Conservation (phyloP, 164 flowering plant species). For the Dillenia suffruticosa region DNA sequence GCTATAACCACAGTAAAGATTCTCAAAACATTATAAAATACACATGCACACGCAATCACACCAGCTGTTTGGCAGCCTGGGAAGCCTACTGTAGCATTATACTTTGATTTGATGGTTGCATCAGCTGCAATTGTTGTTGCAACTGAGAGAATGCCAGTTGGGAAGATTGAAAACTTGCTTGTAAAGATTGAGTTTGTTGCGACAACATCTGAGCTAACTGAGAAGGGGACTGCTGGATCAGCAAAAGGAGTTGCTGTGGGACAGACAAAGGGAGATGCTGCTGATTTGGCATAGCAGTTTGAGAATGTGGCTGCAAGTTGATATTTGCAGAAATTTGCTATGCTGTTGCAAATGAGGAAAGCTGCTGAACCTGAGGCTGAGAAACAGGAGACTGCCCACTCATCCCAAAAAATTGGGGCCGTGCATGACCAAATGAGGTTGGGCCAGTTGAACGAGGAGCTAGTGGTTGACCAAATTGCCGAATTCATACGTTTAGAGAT, state of each 20-base stretch:
- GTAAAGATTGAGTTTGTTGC: conserved; percentile 80
- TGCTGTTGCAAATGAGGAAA: conserved; percentile 35
- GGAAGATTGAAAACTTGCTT: conserved; percentile 83
- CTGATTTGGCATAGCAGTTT: conserved; percentile 27
- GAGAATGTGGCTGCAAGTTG: conserved; percentile 29
- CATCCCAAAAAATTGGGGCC: conserved; percentile 36
- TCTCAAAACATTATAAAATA: too few species aligned
- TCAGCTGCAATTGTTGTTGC: conserved; percentile 76
- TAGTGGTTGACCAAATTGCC: conserved; percentile 38
- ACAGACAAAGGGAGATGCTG: conserved; percentile 33
- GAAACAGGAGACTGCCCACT: conserved; percentile 49
- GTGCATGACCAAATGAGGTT: conserved; percentile 36
- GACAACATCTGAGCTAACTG: conserved; percentile 74
- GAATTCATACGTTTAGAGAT: conserved; percentile 28
- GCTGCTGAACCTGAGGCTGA: conserved; percentile 49
- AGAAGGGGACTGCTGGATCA: conserved; percentile 64
- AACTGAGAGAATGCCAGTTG: conserved; percentile 90
- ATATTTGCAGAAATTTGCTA: conserved; percentile 27
- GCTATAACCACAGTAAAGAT: too few species aligned
- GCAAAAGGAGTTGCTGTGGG: conserved; percentile 47
- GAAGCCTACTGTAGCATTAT: conserved; percentile 36
- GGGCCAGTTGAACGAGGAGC: conserved; percentile 33
- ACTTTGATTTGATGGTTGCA: conserved; percentile 67
- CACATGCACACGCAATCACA: conserved; percentile 10
- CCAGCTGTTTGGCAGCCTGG: conserved; percentile 67